These are phyloP conservation scores for Aureobasidium subglaciale DNA, from an alignment of 2,329 filamentous ascomycete species.

Conservation along the genomic window DNA sequence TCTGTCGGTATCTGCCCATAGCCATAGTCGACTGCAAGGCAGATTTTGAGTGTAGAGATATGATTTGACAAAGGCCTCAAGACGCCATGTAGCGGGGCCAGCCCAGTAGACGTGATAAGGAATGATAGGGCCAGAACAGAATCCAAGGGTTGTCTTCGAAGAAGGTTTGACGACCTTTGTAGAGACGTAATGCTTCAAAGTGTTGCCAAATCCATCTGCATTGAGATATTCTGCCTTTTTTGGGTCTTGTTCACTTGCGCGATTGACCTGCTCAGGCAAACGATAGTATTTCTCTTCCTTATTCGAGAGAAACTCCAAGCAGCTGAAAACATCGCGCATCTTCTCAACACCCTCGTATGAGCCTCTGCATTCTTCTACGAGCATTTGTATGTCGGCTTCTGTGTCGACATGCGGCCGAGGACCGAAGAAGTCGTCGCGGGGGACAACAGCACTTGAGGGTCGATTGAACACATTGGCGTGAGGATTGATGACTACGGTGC, in stretches of 20 bases:
- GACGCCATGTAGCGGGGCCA: constrained; percentile 49
- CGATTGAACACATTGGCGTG: constrained; percentile 50
- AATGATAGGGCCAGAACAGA: constrained; percentile 49
- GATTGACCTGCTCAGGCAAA: constrained; percentile 34
- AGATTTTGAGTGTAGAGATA: constrained; percentile 52
- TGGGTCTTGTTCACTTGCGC: constrained; percentile 37
- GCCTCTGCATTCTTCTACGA: constrained; percentile 48
- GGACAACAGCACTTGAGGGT: constrained; percentile 42
- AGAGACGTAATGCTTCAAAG: constrained; percentile 31
- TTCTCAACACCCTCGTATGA: constrained; percentile 47
- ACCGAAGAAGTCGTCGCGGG: constrained; percentile 47
- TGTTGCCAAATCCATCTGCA: constrained; percentile 37
- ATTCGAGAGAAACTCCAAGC: constrained; percentile 44
- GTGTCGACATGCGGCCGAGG: constrained; percentile 46
- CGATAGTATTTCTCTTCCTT: constrained; percentile 45
- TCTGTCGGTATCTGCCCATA: constrained; percentile 50
- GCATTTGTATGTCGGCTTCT: constrained; percentile 44
- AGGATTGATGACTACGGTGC: constrained; percentile 42
- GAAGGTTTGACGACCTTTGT: constrained; percentile 29
- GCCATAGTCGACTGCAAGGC: constrained; percentile 46
- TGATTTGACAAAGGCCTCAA: constrained; percentile 51
- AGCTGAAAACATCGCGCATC: constrained; percentile 48
- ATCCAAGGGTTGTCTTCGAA: constrained; percentile 38
- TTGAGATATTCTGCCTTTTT: constrained; percentile 36
- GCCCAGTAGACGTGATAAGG: constrained; percentile 53